Percentiles rank a stretch among this genome's conserved stretches.
phyloP scores from a whole-genome alignment of 208 protist genomes.

The Porcisia hertigi region DNA sequence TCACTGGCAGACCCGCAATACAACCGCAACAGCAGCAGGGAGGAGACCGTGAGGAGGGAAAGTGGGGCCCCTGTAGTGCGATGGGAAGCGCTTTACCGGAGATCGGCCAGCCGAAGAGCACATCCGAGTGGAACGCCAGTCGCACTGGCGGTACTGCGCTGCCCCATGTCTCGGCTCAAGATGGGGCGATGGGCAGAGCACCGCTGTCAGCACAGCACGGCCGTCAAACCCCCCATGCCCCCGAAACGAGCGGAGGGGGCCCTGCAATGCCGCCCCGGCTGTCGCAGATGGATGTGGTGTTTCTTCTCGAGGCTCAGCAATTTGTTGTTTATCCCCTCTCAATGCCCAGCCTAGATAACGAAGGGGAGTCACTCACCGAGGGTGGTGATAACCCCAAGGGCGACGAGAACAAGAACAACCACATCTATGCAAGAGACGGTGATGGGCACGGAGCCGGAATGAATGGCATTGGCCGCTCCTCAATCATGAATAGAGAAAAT shows the following conservation, averaged over 20 bases:
- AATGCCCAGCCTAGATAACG: constrained; percentile 20
- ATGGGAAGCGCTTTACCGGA: background rate
- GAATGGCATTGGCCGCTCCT: background rate
- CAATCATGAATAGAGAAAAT: background rate
- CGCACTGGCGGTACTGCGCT: background rate
- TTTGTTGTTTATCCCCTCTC: constrained; percentile 50
- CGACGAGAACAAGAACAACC: background rate
- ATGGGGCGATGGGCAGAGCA: background rate
- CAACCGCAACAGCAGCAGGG: constrained; percentile 11
- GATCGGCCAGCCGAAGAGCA: background rate
- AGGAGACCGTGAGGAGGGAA: background rate
- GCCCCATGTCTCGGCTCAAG: background rate
- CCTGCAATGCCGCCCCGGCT: constrained; percentile 25
- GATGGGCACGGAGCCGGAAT: background rate
- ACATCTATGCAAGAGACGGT: background rate
- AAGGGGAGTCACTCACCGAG: background rate
- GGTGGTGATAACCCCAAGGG: background rate
- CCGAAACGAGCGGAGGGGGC: background rate
- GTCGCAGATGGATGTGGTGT: constrained; percentile 42
- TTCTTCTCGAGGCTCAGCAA: constrained; percentile 42
- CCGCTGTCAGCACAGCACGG: background rate
- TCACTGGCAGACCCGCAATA: constrained; percentile 8
- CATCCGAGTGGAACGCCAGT: background rate
- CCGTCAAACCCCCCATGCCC: background rate
- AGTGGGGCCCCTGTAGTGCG: background rate